Evolutionary conservation across 2,329 filamentous ascomycete species (phyloP).

Genomic region (Bipolaris cookei): DNA sequence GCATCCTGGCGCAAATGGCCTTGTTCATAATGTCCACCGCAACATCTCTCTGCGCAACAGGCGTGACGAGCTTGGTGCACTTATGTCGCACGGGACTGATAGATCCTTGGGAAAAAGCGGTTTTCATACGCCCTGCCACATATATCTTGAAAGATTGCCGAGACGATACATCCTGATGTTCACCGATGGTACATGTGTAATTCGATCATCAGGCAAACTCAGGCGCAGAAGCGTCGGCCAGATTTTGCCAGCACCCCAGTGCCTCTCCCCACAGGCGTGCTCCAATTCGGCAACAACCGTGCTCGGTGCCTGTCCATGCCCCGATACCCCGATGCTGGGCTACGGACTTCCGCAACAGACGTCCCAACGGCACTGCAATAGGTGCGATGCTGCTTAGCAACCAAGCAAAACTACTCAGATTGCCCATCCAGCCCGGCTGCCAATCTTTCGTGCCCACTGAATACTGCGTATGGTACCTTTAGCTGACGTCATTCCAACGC

Average conservation of each 20-base stretch:
- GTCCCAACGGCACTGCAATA: background rate
- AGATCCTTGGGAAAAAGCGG: background rate
- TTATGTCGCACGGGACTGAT: background rate
- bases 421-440: background rate
- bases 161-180: background rate
- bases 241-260: constrained; percentile 1
- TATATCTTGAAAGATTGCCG: background rate
- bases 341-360: background rate
- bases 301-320: background rate
- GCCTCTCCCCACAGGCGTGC: background rate
- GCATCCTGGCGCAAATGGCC: background rate
- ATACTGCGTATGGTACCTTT: background rate
- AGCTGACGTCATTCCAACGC: background rate
- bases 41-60: background rate
- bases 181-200: background rate
- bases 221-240: background rate
- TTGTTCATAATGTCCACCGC: background rate
- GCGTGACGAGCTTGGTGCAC: background rate
- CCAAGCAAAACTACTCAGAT: background rate
- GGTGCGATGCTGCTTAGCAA: background rate
- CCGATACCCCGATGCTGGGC: background rate
- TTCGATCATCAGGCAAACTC: background rate
- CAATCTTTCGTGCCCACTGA: background rate
- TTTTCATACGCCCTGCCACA: too few relatives aligned
- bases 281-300: background rate